These are phyloP conservation scores for Selenicereus undatus DNA, from an alignment of 148 eudicot species.

Conservation along the genomic window DNA sequence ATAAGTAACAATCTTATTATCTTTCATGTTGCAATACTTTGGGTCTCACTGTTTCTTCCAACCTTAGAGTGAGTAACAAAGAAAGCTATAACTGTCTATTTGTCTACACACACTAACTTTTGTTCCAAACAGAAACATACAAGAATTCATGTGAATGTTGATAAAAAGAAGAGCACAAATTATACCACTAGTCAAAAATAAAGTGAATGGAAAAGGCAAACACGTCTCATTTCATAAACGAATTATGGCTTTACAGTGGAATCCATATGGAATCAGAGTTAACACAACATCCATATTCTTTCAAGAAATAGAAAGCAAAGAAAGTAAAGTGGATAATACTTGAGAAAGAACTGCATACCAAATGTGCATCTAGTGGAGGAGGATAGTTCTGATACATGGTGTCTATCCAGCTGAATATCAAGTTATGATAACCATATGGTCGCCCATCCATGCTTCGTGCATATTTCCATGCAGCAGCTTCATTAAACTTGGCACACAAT, in stretches of 20 bases:
- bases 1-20: too few relatives aligned
- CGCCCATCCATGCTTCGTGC: conserved; percentile 80
- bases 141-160: not conserved
- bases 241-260: not conserved
- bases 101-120: too few relatives aligned
- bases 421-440: conserved; percentile 90
- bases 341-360: conserved; percentile 44
- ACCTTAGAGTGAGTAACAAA: too few relatives aligned
- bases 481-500: conserved; percentile 72
- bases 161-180: not conserved
- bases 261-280: not conserved
- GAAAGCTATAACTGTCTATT: too few relatives aligned
- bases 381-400: conserved; percentile 79
- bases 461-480: conserved; percentile 94
- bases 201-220: not conserved
- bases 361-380: conserved; percentile 80
- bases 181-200: not conserved
- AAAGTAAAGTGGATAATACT: not conserved
- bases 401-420: conserved; percentile 98
- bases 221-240: not conserved
- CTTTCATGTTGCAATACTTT: too few relatives aligned
- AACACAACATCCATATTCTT: not conserved
- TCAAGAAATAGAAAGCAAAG: not conserved
- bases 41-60: too few relatives aligned
- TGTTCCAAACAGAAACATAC: not conserved